Conservation (phyloP, 805 yeast species). For the Wickerhamiella sorbophila region DNA sequence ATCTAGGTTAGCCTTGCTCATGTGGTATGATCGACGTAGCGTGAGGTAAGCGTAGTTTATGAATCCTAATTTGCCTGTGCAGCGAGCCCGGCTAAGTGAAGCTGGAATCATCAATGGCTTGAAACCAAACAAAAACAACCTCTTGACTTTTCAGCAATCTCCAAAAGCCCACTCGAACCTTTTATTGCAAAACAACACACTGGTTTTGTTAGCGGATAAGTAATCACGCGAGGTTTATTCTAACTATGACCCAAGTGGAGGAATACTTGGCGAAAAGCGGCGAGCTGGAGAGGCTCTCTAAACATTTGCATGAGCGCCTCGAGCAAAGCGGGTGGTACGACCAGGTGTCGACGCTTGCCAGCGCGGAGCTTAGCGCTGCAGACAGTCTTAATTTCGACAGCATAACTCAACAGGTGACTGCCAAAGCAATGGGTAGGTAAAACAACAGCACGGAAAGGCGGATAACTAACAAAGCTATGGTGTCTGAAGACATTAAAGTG, state of each 20-base stretch:
- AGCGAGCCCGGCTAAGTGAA: no score
- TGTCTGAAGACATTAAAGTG: slow-evolving; percentile 49
- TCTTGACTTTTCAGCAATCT: no score
- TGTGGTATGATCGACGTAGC: slow-evolving; percentile 51
- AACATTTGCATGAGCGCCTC: slow-evolving; percentile 45
- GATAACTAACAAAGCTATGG: slow-evolving; percentile 29
- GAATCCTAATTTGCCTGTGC: slow-evolving; percentile 32
- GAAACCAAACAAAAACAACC: no score
- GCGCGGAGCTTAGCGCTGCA: slow-evolving; percentile 29
- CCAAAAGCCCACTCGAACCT: no score
- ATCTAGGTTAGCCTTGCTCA: slow-evolving; percentile 6
- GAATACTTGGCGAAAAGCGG: slow-evolving; percentile 14
- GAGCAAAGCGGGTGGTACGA: slow-evolving; percentile 81
- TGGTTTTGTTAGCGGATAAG: no score
- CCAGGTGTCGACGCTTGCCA: slow-evolving; percentile 46
- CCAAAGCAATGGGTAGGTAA: slow-evolving; percentile 44
- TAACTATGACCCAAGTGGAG: slow-evolving; percentile 8
- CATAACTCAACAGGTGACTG: slow-evolving; percentile 40
- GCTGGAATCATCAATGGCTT: no score
- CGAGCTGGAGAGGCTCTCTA: slow-evolving; percentile 35
- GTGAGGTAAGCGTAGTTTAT: slow-evolving; percentile 68
- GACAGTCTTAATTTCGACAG: slow-evolving; percentile 38
- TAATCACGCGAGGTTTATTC: neutral
- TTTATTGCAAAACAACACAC: no score
- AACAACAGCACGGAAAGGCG: neutral